These are phyloP conservation scores for Endoconidiophora laricicola DNA, from an alignment of 2,329 filamentous ascomycete species.

Conservation along the genomic window DNA sequence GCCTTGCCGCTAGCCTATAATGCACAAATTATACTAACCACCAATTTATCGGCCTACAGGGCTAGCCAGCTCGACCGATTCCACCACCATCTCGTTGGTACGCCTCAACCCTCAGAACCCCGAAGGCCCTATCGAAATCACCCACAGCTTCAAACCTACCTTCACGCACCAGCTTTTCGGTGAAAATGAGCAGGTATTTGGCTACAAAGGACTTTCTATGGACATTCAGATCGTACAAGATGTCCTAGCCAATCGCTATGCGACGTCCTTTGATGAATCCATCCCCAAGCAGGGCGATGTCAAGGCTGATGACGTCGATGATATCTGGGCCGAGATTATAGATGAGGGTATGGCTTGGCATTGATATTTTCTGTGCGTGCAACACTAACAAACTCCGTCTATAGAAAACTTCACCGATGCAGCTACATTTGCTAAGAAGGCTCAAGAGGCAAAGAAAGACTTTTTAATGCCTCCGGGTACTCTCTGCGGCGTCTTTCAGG, in stretches of 20 bases:
- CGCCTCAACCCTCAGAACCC: constrained; percentile 31
- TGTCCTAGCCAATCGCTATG: constrained; percentile 19
- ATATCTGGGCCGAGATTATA: constrained; percentile 7
- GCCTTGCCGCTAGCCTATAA: background rate
- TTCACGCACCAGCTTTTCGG: constrained; percentile 90
- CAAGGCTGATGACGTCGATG: constrained; percentile 11
- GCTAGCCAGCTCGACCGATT: constrained; percentile 44
- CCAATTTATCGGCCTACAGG: constrained; percentile 23
- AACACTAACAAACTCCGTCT: constrained; percentile 39
- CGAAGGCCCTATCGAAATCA: constrained; percentile 25
- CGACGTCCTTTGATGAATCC: constrained; percentile 2
- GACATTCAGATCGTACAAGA: constrained; percentile 48
- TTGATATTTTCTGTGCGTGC: background rate
- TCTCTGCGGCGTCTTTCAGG: constrained; percentile 2
- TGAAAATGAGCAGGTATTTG: constrained; percentile 82
- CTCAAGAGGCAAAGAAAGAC: background rate
- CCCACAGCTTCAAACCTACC: constrained; percentile 60
- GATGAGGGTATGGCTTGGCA: constrained; percentile 2
- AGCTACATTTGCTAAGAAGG: constrained; percentile 37
- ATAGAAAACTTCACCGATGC: constrained; percentile 50
- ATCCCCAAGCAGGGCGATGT: constrained; percentile 9
- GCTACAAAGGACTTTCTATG: constrained; percentile 69
- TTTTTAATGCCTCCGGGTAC: constrained; percentile 5
- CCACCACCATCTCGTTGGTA: constrained; percentile 43
- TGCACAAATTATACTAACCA: background rate